Evolutionary conservation across 139 green algal species (phyloP).

Genomic region (Medakamo hakoo): DNA sequence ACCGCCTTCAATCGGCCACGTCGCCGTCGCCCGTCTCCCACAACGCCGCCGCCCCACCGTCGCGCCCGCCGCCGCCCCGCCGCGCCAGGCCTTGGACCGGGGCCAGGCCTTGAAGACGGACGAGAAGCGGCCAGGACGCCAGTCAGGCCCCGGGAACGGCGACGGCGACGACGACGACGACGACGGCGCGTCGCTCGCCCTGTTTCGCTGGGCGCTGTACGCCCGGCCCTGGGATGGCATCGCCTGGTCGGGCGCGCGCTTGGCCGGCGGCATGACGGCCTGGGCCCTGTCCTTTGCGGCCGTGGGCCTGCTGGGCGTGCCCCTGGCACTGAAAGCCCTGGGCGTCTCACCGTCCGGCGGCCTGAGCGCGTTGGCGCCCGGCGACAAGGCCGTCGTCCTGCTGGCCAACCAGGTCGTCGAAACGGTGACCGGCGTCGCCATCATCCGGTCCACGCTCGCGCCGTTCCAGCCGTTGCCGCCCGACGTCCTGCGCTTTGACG

Average conservation of each 20-base stretch:
- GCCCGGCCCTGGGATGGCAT: background rate
- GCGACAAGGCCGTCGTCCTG: conserved; percentile 18
- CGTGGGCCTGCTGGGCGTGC: conserved; percentile 50
- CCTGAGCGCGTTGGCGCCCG: conserved; percentile 6
- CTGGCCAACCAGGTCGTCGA: conserved; percentile 37
- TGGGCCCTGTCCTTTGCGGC: conserved; percentile 49
- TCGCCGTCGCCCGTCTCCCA: too few relatives aligned
- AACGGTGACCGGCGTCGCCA: conserved; percentile 27
- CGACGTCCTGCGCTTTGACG: conserved; percentile 32
- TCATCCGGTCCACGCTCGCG: conserved; percentile 20
- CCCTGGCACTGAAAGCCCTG: conserved; percentile 7
- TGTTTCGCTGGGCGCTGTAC: background rate
- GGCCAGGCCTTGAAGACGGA: too few relatives aligned
- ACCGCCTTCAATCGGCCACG: too few relatives aligned
- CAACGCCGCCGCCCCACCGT: too few relatives aligned
- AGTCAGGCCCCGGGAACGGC: too few relatives aligned
- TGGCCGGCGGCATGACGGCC: conserved; percentile 34
- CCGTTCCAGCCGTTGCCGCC: conserved; percentile 11
- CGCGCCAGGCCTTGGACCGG: too few relatives aligned
- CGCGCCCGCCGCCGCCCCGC: too few relatives aligned
- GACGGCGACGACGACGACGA: background rate
- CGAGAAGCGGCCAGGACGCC: too few relatives aligned
- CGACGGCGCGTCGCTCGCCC: background rate
- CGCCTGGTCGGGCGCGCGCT: conserved; percentile 39
- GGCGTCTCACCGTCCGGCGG: conserved; percentile 13